Conservation (phyloP, 225 moss, liverwort and hornwort genomes). For the Straminergon stramineum region DNA sequence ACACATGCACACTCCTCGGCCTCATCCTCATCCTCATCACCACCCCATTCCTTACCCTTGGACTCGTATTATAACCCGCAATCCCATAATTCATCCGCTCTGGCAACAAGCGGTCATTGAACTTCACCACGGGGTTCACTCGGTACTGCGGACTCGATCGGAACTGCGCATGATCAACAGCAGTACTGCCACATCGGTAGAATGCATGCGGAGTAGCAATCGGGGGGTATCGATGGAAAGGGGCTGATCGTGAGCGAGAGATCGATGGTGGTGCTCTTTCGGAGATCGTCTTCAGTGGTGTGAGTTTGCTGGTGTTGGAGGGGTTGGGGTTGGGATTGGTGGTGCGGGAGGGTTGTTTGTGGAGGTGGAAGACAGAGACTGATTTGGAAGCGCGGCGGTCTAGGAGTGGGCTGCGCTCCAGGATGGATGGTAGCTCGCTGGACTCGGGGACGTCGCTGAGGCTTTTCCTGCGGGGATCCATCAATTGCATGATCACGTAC, state of each 20-base stretch:
- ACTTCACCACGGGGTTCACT: constrained; percentile 11
- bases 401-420: constrained; percentile 23
- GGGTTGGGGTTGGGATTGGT: neutral
- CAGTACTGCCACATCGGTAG: neutral
- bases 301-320: neutral
- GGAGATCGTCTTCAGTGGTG: neutral
- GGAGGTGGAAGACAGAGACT: neutral
- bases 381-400: neutral
- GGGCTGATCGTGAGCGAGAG: constrained; percentile 15
- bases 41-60: neutral
- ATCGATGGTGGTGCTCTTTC: neutral
- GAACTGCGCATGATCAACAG: neutral
- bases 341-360: neutral
- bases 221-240: neutral
- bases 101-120: constrained; percentile 19
- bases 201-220: neutral
- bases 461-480: constrained; percentile 8
- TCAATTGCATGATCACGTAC: neutral
- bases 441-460: neutral
- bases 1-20: neutral
- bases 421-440: neutral
- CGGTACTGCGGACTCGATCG: constrained; percentile 24
- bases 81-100: constrained; percentile 33
- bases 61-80: constrained; percentile 25
- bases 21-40: neutral